These are phyloP conservation scores for Byssochlamys sp. DNA, from an alignment of 2,329 filamentous ascomycete genomes.

Conservation along the genomic window DNA sequence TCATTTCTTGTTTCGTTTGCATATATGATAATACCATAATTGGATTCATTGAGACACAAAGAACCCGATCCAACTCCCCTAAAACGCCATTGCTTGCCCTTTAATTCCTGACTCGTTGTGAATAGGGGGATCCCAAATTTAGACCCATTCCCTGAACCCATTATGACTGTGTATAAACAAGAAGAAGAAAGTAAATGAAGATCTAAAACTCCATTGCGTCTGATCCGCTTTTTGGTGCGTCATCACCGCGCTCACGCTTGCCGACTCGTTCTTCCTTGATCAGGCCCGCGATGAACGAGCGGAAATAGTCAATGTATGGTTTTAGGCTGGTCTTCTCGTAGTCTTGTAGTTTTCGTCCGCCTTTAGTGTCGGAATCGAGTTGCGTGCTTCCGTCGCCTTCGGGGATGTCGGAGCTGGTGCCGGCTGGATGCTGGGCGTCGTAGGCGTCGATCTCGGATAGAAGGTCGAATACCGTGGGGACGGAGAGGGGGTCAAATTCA, in stretches of 20 bases:
- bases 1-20: not conserved
- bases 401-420: slow-evolving; percentile 24
- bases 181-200: not conserved
- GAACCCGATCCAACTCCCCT: not conserved
- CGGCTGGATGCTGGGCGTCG: slow-evolving; percentile 36
- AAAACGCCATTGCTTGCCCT: not conserved
- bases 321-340: slow-evolving; percentile 96
- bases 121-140: not conserved
- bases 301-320: slow-evolving; percentile 84
- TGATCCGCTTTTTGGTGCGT: slow-evolving; percentile 27
- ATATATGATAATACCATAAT: not conserved
- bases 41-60: not conserved
- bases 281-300: slow-evolving; percentile 65
- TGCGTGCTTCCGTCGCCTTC: slow-evolving; percentile 28
- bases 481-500: slow-evolving; percentile 72
- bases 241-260: slow-evolving; percentile 45
- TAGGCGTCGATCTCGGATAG: slow-evolving; percentile 79
- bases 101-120: not conserved
- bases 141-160: not conserved
- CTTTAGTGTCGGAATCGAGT: slow-evolving; percentile 23
- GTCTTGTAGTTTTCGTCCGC: slow-evolving; percentile 53
- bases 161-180: not conserved
- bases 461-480: slow-evolving; percentile 80
- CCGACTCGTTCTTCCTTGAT: slow-evolving; percentile 60
- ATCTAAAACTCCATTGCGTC: slow-evolving; percentile 58